These are phyloP conservation scores for Galerina marginata DNA, from an alignment of 768 basidiomycete genomes.

Conservation along the genomic window DNA sequence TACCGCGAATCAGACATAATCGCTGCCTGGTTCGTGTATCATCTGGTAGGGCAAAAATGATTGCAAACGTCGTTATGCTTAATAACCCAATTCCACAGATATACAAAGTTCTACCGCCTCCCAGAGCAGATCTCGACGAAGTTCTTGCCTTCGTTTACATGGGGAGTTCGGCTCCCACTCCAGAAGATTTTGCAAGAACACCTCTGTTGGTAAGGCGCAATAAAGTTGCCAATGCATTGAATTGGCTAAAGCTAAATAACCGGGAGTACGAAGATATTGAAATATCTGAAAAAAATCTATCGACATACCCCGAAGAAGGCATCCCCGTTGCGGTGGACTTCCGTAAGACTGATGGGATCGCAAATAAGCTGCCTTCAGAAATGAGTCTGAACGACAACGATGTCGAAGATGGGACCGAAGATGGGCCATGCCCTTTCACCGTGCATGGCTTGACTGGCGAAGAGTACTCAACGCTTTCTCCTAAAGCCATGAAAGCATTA, in stretches of 20 bases:
- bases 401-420: constrained; percentile 31
- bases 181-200: neutral
- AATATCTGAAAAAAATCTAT: constrained; percentile 31
- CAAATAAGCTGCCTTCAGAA: constrained; percentile 18
- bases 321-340: constrained; percentile 33
- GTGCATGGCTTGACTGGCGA: constrained; percentile 40
- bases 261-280: constrained; percentile 22
- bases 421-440: constrained; percentile 39
- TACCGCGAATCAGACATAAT: neutral
- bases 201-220: neutral
- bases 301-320: constrained; percentile 25
- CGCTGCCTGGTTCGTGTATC: neutral
- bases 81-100: neutral
- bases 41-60: neutral
- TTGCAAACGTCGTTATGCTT: neutral
- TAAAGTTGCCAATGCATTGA: neutral
- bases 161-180: neutral
- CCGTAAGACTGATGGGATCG: constrained; percentile 7
- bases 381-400: constrained; percentile 30
- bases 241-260: neutral
- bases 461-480: constrained; percentile 23
- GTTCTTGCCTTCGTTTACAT: neutral
- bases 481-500: constrained; percentile 21
- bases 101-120: neutral
- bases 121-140: neutral